phyloP scores from a whole-genome alignment of 805 yeast genomes.

The Candida morakotiae region DNA sequence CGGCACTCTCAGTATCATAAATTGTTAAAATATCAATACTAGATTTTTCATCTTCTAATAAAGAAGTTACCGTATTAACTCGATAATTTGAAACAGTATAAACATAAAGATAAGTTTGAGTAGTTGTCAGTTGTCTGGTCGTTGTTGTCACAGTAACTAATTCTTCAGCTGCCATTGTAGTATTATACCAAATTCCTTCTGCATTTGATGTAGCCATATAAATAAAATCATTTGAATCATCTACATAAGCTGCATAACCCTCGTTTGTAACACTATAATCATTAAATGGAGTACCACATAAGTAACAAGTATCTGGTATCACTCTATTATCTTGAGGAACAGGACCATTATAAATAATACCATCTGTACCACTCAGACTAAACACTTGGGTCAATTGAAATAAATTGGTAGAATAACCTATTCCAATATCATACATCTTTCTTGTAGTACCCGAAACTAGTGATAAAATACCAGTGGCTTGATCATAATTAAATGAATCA shows the following conservation, averaged over 20 bases:
- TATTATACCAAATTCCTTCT: background rate
- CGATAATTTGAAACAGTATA: background rate
- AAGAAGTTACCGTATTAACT: background rate
- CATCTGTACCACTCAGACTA: background rate
- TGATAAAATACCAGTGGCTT: background rate
- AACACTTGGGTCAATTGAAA: background rate
- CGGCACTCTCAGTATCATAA: background rate
- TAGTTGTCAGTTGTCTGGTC: background rate
- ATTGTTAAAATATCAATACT: background rate
- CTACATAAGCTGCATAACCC: background rate
- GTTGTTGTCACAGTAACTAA: background rate
- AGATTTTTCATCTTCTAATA: background rate
- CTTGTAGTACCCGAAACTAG: background rate
- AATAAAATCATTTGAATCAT: background rate
- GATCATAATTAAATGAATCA: background rate
- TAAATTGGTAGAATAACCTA: background rate
- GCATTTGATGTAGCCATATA: background rate
- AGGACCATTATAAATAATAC: background rate
- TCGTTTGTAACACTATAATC: background rate
- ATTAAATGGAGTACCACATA: background rate
- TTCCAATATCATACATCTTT: background rate
- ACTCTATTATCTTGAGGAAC: background rate
- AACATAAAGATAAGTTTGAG: background rate
- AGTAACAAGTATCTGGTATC: background rate
- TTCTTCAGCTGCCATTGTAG: background rate